Percentiles rank a stretch among this genome's conserved stretches.
Evolutionary conservation across 148 eudicot genomes (phyloP).

Genomic region (Rhododendron simsii): DNA sequence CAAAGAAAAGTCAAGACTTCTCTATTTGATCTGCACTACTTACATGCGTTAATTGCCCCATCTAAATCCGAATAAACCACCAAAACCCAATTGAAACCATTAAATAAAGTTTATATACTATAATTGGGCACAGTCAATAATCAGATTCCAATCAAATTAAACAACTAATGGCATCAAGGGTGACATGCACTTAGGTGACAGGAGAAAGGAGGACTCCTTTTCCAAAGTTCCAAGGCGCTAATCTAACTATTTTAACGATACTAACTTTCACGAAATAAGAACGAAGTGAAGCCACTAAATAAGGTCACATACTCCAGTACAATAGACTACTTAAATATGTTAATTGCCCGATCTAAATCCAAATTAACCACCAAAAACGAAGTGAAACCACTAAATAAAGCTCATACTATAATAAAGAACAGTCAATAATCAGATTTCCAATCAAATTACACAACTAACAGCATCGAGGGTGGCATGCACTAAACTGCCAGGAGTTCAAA

Average conservation of each 20-base stretch:
- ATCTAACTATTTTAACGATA: too few relatives aligned
- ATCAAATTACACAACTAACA: background rate
- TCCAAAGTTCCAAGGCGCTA: too few relatives aligned
- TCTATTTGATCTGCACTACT: background rate
- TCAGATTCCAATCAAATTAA: background rate
- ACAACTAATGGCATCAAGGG: too few relatives aligned
- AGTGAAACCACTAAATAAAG: background rate
- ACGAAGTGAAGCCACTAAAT: too few relatives aligned
- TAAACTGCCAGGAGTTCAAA: too few relatives aligned
- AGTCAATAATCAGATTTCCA: background rate
- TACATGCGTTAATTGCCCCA: background rate
- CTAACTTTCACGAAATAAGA: too few relatives aligned
- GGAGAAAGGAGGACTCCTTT: too few relatives aligned
- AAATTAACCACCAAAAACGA: conserved; percentile 7
- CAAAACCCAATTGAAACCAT: background rate
- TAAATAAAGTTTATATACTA: background rate
- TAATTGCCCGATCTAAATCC: background rate
- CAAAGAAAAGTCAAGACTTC: background rate
- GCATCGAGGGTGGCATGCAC: too few relatives aligned
- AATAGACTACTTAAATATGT: background rate
- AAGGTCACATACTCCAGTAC: too few relatives aligned
- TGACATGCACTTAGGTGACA: too few relatives aligned
- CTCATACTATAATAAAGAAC: background rate
- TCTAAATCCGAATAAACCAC: conserved; percentile 9
- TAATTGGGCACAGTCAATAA: background rate